These are phyloP conservation scores for Pholiota adiposa DNA, from an alignment of 1,284 basidiomycete genomes.

Conservation along the genomic window DNA sequence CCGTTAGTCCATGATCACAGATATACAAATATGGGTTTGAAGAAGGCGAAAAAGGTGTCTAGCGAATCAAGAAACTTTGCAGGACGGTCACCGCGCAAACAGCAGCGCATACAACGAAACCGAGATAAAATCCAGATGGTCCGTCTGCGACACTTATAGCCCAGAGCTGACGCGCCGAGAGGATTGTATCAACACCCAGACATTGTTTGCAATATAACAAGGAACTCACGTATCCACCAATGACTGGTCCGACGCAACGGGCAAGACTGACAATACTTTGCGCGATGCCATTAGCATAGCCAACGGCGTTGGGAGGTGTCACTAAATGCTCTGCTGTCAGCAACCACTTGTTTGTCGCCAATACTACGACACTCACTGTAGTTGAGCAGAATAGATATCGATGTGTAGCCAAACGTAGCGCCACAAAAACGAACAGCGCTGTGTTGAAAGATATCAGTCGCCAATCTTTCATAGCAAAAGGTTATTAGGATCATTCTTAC, in stretches of 20 bases:
- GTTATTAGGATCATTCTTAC: constrained; percentile 49
- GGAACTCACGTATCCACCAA: constrained; percentile 73
- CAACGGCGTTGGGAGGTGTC: constrained; percentile 78
- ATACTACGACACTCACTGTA: constrained; percentile 60
- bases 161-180: constrained; percentile 65
- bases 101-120: constrained; percentile 68
- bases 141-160: constrained; percentile 68
- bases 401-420: constrained; percentile 77
- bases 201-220: background rate
- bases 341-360: background rate
- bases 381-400: constrained; percentile 79
- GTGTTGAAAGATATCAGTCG: background rate
- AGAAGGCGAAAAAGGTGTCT: constrained; percentile 26
- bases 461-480: background rate
- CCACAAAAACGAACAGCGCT: constrained; percentile 80
- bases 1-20: background rate
- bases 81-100: constrained; percentile 66
- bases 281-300: constrained; percentile 80
- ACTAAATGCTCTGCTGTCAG: constrained; percentile 44
- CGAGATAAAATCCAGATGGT: constrained; percentile 72
- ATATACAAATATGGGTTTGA: background rate
- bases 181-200: constrained; percentile 1
- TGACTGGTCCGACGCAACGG: constrained; percentile 75
- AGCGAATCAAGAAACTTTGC: constrained; percentile 77
- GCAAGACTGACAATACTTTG: constrained; percentile 86